phyloP scores from a whole-genome alignment of 371 early-diverging fungal species.

The Choanephora cucurbitarum region DNA sequence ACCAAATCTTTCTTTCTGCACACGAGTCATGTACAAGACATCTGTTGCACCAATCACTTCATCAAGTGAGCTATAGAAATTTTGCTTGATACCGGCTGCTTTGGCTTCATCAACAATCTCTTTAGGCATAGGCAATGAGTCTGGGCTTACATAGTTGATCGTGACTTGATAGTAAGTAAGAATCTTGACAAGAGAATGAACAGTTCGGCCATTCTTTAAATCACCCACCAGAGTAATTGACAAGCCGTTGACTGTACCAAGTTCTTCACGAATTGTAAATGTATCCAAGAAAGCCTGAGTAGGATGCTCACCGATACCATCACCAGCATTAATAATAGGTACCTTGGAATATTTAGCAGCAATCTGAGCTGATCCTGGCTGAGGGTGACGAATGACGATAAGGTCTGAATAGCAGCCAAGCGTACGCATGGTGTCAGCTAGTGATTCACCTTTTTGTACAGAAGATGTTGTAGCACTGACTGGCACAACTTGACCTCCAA shows the following conservation, averaged over 20 bases:
- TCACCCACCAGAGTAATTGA: constrained; percentile 96
- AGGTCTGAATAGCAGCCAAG: constrained; percentile 90
- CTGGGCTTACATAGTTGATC: constrained; percentile 91
- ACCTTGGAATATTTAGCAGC: constrained; percentile 90
- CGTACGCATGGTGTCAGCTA: constrained; percentile 94
- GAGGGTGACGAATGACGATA: constrained; percentile 93
- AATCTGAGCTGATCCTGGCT: constrained; percentile 78
- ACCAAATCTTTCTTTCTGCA: constrained; percentile 94
- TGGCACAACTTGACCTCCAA: constrained; percentile 90
- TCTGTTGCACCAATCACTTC: constrained; percentile 85
- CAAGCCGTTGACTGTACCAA: constrained; percentile 96
- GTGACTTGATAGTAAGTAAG: constrained; percentile 91
- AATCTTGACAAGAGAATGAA: constrained; percentile 92
- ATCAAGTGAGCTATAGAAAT: constrained; percentile 73
- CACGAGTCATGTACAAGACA: constrained; percentile 96
- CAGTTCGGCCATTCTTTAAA: constrained; percentile 96
- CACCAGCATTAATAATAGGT: constrained; percentile 96
- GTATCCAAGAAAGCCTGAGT: constrained; percentile 97
- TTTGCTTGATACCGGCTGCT: constrained; percentile 68
- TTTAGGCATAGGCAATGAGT: constrained; percentile 83
- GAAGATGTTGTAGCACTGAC: constrained; percentile 85
- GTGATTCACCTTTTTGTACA: constrained; percentile 93
- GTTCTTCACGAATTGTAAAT: constrained; percentile 91
- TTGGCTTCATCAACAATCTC: constrained; percentile 78
- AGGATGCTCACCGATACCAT: constrained; percentile 97